Conservation (phyloP, 176 grass and related monocot genomes). For the Carex scoparia region DNA sequence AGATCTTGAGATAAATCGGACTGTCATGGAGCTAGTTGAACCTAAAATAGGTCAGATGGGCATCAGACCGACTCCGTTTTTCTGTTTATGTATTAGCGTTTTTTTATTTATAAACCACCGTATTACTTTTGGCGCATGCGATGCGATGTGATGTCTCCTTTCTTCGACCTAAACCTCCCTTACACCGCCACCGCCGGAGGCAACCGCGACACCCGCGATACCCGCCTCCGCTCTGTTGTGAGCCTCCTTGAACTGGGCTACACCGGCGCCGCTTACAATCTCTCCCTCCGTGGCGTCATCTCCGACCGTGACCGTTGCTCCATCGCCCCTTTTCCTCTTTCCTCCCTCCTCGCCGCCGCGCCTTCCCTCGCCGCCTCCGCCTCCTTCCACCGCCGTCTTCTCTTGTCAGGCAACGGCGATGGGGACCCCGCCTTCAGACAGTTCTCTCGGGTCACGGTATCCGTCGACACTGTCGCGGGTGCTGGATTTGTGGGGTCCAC, state of each 20-base stretch:
- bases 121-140: too few relatives aligned
- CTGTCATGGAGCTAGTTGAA: too few relatives aligned
- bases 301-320: conserved; percentile 46
- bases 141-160: conserved; percentile 20
- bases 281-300: conserved; percentile 54
- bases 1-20: too few relatives aligned
- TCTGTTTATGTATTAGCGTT: too few relatives aligned
- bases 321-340: conserved; percentile 33
- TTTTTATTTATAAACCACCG: too few relatives aligned
- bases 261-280: conserved; percentile 37
- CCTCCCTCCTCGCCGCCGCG: conserved; percentile 42
- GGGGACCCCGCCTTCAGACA: conserved; percentile 38
- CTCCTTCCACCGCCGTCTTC: conserved; percentile 41
- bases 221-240: conserved; percentile 22
- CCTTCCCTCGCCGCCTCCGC: conserved; percentile 40
- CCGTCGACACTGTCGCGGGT: conserved; percentile 35
- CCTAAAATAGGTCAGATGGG: too few relatives aligned
- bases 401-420: background rate
- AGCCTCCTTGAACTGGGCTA: conserved; percentile 32
- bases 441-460: conserved; percentile 67
- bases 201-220: conserved; percentile 26
- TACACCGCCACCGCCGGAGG: conserved; percentile 27
- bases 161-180: conserved; percentile 57
- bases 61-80: too few relatives aligned
- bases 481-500: conserved; percentile 29